Conservation (phyloP, 495 filamentous ascomycete genomes). For the Podospora pseudopauciseta region DNA sequence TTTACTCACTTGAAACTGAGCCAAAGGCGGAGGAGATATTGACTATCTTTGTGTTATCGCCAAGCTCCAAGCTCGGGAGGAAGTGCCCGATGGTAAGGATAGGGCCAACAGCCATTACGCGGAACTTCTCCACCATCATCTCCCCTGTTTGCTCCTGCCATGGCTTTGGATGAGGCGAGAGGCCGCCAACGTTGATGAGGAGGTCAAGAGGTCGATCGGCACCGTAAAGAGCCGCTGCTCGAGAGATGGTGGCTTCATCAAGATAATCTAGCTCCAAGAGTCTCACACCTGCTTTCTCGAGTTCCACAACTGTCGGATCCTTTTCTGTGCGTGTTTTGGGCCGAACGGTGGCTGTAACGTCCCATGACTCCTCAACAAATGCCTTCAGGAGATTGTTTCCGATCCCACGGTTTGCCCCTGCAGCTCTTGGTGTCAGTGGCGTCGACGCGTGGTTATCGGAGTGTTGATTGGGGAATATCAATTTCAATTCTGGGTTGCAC, state of each 20-base stretch:
- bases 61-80: neutral
- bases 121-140: neutral
- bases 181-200: slow-evolving; percentile 1
- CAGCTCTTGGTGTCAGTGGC: too few relatives aligned
- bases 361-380: neutral
- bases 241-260: neutral
- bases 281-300: neutral
- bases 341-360: neutral
- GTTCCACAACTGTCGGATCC: neutral
- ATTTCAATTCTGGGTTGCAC: too few relatives aligned
- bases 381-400: neutral
- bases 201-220: neutral
- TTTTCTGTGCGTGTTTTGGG: neutral
- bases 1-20: neutral
- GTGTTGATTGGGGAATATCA: too few relatives aligned
- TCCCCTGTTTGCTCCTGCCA: neutral
- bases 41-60: neutral
- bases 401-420: slow-evolving; percentile 1
- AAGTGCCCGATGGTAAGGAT: neutral
- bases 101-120: neutral
- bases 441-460: too few relatives aligned
- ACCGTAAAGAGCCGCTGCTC: neutral
- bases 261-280: neutral
- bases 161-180: neutral
- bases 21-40: neutral